Base-by-base conservation (phyloP, 139 green algal genomes). In the Chlamydomonas schloesseri region DNA sequence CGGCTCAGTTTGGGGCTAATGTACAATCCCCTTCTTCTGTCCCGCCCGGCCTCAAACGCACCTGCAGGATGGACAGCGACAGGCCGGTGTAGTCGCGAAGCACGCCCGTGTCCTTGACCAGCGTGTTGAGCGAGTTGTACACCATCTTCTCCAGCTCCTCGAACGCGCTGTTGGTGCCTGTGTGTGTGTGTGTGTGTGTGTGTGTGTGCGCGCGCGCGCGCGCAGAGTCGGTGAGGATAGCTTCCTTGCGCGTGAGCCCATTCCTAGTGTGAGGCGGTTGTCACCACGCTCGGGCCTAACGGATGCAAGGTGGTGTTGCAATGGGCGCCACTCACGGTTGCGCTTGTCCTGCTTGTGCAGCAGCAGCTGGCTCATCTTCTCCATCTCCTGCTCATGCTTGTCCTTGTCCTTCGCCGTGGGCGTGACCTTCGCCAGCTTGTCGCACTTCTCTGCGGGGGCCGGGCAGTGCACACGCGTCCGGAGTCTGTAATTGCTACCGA, bases 311-410 rank as follows among this genome's bases (percentile, higher is more conserved):
- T n/a, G n/a, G n/a, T n/a, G n/a, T n/a, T n/a, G n/a, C n/a, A n/a
- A 50, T 50, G 42, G 42, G n/a, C n/a, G n/a, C n/a, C 42, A 84
- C 91, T 89, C 73, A 96, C 94, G 86, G 46, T 89, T 83, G 47
- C 97, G 91, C 92, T 98, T 98, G 69, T 93, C 93, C 65, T 96
- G 92, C 89, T 98, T 98, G 91, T 96, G 94, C 78, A 94, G 91
- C 81, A 94, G 86, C 55, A 90, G 88, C 75, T 93, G 92, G 72
- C 93, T 90, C 62, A 91, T 93, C 73, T 93, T 91, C 85, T 97
- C 92, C 91, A 97, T 90, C 71, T 97, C 91, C 58, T 93, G 89
- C 82, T 96, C 92, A 23, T 91, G 92, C 77, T 94, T 94, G 31
- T 90, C 82, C 29, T 88, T 87, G 86, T 92, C 78, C 95, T 90